Base-by-base conservation (phyloP, 2,329 filamentous ascomycete species). In the Botrytis fragariae region DNA sequence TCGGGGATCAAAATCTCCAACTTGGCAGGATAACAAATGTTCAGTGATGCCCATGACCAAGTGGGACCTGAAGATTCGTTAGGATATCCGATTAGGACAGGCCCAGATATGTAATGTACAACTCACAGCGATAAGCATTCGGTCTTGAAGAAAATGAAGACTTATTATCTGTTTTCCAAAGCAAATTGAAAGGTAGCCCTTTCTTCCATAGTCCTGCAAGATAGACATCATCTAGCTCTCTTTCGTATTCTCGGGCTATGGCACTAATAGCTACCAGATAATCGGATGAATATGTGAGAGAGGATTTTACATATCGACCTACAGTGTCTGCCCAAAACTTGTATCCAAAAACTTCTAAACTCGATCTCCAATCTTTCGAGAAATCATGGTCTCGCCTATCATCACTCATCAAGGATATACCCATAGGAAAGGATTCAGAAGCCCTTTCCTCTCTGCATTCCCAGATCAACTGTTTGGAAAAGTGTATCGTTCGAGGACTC, bases 311-410 rank as follows among this genome's bases (percentile, higher is more conserved):
- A 32, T 59, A 59, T 59, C 4, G 14, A 16, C 1, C 2, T 3
- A 59, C 0, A 59, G 14, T n/a, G 16, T 29, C 25, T 10, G 4
- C 14, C 37, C 60, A 63, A 42, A 44, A 6, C 1, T 20, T 4
- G n/a, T 12, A 6, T 42, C 14, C 22, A 8, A 1, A 5, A 0
- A 0, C 25, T n/a, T 20, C 14, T 3, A 63, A 42, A 9, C 25
- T 14, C 4, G 25, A 42, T 44, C 29, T 63, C 60, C 37, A 42
- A n/a, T 44, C 37, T 20, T 44, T 63, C 6, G 35, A 25, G 12
- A 62, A 16, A 54, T n/a, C n/a, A n/a, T n/a, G n/a, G n/a, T n/a
- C n/a, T n/a, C n/a, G n/a, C n/a, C n/a, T n/a, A n/a, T n/a, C n/a
- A n/a, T n/a, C n/a, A n/a, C n/a, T n/a, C n/a, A n/a, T n/a, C n/a